phyloP scores from a whole-genome alignment of 208 protist genomes.

The Crithidia sp. region DNA sequence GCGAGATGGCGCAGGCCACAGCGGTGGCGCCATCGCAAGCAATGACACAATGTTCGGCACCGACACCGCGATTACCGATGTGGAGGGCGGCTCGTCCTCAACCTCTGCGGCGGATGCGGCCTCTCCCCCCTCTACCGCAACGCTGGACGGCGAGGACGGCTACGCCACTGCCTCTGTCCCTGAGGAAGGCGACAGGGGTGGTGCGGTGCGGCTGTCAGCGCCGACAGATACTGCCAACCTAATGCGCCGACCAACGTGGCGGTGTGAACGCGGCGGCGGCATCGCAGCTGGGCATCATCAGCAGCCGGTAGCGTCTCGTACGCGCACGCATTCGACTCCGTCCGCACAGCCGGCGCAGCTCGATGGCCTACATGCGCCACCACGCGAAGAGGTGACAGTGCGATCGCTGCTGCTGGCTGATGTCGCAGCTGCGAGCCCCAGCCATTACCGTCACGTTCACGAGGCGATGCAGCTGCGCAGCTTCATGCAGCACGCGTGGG shows the following conservation, averaged over 20 bases:
- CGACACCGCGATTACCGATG: slow-evolving; percentile 5
- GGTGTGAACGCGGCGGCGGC: neutral
- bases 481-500: slow-evolving; percentile 28
- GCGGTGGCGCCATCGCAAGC: neutral
- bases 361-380: neutral
- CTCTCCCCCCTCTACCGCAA: neutral
- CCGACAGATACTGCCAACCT: neutral
- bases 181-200: neutral
- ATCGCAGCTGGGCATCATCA: neutral
- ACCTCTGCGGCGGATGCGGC: neutral
- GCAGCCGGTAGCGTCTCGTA: neutral
- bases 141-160: neutral
- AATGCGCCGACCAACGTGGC: too few relatives aligned
- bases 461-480: slow-evolving; percentile 32
- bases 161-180: neutral
- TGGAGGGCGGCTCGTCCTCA: slow-evolving; percentile 5
- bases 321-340: too few relatives aligned
- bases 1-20: neutral
- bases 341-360: too few relatives aligned
- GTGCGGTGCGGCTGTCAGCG: neutral
- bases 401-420: slow-evolving; percentile 29
- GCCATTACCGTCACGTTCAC: slow-evolving; percentile 21
- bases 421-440: slow-evolving; percentile 24
- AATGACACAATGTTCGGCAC: neutral
- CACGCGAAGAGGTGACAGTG: slow-evolving; percentile 2